Base-by-base conservation (phyloP, 805 yeast species). In the Lipomyces yamanashiensis region DNA sequence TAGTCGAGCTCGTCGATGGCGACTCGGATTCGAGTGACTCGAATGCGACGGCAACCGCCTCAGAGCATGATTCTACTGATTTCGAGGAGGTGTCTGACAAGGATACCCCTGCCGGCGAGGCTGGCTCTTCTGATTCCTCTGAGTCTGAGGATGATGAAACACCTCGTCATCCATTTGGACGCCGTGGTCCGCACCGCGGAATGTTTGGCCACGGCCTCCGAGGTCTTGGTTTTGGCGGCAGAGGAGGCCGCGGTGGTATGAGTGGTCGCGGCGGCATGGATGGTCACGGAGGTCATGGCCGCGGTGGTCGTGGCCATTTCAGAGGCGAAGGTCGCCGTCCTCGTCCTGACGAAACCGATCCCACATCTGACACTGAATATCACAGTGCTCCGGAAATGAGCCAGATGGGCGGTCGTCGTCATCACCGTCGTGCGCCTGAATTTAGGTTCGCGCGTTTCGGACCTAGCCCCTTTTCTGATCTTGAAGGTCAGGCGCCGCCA, bases 201-300 rank as follows among this genome's bases (percentile, higher is more conserved):
- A 28, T 28, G 28, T 28, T 28, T 28, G 28, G 28, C 28, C 28
- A 28, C 28, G 28, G 28, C 2, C 28, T 15, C 8, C 54, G 36
- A 23, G 54, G 54, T 33, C 15, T 50, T 50, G 54, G 21, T 50
- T 50, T 36, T 23, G 13, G 52, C 17, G 17, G 34, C 13, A n/a
- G 23, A 10, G 17, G n/a, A 15, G 55, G 45, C 19, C 45, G 33
- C 19, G 34, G 12, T 23, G 48, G 33, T 6, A 19, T n/a, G 28
- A 40, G 57, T 13, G 19, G 19, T 43, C 50, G 7, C 50, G 34
- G 21, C 3, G 47, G 6, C 23, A 9, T 19, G 34, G 34, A 7
- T 23, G 50, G 34, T 21, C 21, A 21, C 34, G 8, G 34, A 9
- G 34, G 50, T 10, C 34, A 15, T 19, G 19, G 54, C 28, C 28